These are phyloP conservation scores for Aspergillus amoenus DNA, from an alignment of 2,329 filamentous ascomycete species.

Conservation along the genomic window DNA sequence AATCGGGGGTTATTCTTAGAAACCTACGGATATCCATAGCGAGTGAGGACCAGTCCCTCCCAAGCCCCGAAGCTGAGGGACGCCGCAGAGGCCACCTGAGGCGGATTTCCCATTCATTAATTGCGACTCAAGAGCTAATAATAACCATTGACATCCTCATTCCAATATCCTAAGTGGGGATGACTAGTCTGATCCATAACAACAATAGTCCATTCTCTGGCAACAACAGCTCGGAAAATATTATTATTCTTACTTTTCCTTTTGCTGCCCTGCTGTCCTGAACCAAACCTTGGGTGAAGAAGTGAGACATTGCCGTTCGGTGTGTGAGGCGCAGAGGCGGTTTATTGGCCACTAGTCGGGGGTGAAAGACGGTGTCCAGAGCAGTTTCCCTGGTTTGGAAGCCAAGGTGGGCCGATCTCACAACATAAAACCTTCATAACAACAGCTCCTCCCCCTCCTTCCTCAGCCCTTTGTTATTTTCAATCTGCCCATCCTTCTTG, in stretches of 20 bases:
- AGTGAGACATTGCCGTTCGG: slow-evolving; percentile 24
- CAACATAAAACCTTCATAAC: slow-evolving; percentile 29
- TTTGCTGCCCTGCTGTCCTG: slow-evolving; percentile 2
- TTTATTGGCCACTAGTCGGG: slow-evolving; percentile 24
- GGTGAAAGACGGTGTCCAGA: slow-evolving; percentile 18
- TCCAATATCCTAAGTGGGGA: slow-evolving; percentile 13
- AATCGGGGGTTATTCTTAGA: slow-evolving; percentile 9
- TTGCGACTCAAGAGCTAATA: slow-evolving; percentile 1
- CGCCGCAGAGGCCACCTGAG: neutral
- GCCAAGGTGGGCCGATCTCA: slow-evolving; percentile 26
- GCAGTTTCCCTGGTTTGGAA: slow-evolving; percentile 27
- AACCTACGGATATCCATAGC: neutral
- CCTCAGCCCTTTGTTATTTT: slow-evolving; percentile 20
- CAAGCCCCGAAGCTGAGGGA: neutral
- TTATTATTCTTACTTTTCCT: neutral
- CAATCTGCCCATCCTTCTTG: slow-evolving; percentile 5
- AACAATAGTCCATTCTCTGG: neutral
- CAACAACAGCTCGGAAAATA: neutral
- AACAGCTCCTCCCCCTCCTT: slow-evolving; percentile 23
- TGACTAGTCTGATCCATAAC: neutral
- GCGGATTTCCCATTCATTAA: neutral
- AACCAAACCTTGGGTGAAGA: slow-evolving; percentile 20
- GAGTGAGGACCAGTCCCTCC: neutral
- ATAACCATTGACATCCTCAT: slow-evolving; percentile 7
- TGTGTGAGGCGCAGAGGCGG: slow-evolving; percentile 23